Evolutionary conservation across 73 alveolate genomes (phyloP).

Genomic region (Paramecium tetraurelia): DNA sequence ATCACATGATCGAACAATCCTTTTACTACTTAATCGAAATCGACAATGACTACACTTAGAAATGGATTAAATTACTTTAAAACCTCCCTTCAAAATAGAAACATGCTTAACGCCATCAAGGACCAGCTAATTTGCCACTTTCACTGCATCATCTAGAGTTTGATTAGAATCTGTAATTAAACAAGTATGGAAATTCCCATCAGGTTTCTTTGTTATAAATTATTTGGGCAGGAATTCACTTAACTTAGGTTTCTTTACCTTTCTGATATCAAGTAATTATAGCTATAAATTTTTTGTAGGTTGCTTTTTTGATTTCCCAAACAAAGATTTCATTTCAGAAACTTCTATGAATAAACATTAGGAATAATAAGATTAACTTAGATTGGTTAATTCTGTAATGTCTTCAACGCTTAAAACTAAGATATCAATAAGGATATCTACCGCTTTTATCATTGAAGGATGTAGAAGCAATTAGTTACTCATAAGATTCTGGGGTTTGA

Average conservation of each 20-base stretch:
- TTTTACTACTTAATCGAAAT: not conserved
- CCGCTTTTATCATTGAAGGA: slow-evolving; percentile 29
- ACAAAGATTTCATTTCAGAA: not conserved
- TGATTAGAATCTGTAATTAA: not conserved
- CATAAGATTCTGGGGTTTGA: slow-evolving; percentile 14
- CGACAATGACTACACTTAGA: not conserved
- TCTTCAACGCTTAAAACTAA: slow-evolving; percentile 26
- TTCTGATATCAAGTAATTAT: not conserved
- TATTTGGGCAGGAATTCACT: not conserved
- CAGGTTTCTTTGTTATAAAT: not conserved
- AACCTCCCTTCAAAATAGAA: not conserved
- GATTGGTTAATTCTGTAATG: not conserved
- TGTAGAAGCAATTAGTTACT: not conserved
- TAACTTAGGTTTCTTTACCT: not conserved
- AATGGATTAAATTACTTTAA: not conserved
- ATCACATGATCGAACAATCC: not conserved
- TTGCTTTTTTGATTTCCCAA: not conserved
- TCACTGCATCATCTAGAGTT: not conserved
- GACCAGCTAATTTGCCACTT: not conserved
- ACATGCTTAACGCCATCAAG: not conserved
- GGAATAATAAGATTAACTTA: not conserved
- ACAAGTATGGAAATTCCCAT: not conserved
- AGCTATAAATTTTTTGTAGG: not conserved
- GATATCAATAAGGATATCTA: not conserved
- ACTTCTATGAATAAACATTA: not conserved